phyloP scores from a whole-genome alignment of 2,329 filamentous ascomycete species.

The Thelonectria rubi region DNA sequence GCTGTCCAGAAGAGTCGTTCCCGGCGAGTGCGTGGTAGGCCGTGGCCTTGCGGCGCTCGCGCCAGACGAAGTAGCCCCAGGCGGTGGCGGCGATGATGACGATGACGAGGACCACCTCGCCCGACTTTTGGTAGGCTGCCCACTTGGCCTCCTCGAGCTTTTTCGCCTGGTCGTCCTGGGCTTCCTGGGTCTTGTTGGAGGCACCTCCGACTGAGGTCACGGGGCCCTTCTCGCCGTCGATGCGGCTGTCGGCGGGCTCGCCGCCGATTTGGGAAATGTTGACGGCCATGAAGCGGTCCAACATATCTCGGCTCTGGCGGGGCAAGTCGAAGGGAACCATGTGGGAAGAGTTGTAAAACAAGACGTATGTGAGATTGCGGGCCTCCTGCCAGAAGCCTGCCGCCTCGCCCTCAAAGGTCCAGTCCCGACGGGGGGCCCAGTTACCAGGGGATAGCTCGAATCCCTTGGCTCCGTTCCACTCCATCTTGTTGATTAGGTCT shows the following conservation, averaged over 20 bases:
- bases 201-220: conserved; percentile 81
- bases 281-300: conserved; percentile 94
- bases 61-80: conserved; percentile 80
- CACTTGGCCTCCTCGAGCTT: conserved; percentile 84
- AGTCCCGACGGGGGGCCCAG: conserved; percentile 90
- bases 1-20: conserved; percentile 47
- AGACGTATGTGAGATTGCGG: conserved; percentile 92
- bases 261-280: conserved; percentile 91
- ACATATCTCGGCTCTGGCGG: conserved; percentile 89
- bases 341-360: conserved; percentile 95
- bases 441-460: conserved; percentile 89
- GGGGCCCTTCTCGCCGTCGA: conserved; percentile 85
- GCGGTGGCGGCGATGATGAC: conserved; percentile 76
- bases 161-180: conserved; percentile 66
- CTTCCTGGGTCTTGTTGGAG: conserved; percentile 63
- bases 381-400: conserved; percentile 95
- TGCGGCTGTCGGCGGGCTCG: conserved; percentile 76
- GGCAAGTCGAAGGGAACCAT: conserved; percentile 98
- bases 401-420: conserved; percentile 88
- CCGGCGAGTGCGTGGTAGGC: conserved; percentile 63
- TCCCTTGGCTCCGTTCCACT: conserved; percentile 90
- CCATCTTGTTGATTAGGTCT: conserved; percentile 85
- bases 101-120: conserved; percentile 84
- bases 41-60: conserved; percentile 63
- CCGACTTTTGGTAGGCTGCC: conserved; percentile 87